These are phyloP conservation scores for Extremus antarcticus DNA, from an alignment of 495 filamentous ascomycete genomes.

Conservation along the genomic window DNA sequence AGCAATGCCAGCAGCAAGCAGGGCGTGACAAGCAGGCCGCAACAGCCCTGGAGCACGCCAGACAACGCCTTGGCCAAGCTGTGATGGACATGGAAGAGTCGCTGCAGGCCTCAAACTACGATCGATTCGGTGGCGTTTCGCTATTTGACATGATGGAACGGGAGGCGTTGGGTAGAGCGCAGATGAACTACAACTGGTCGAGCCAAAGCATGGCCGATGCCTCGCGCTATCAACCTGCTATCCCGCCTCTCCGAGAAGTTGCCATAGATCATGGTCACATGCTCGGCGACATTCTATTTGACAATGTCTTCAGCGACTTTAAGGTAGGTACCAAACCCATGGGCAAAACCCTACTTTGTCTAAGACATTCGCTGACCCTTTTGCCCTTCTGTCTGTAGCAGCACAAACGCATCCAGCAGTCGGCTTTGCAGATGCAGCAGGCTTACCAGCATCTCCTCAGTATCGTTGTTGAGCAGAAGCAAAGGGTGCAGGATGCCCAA, in stretches of 20 bases:
- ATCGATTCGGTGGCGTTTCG: not conserved
- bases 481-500: constrained; percentile 18
- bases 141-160: constrained; percentile 32
- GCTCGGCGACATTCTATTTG: constrained; percentile 37
- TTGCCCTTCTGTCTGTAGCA: too few species aligned
- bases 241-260: constrained; percentile 17
- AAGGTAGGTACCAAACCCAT: too few species aligned
- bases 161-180: constrained; percentile 31
- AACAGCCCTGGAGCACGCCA: constrained; percentile 16
- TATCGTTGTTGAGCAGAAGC: constrained; percentile 16
- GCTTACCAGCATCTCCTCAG: constrained; percentile 20
- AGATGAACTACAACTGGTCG: constrained; percentile 26
- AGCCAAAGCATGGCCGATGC: constrained; percentile 30
- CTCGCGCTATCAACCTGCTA: constrained; percentile 21
- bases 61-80: constrained; percentile 5
- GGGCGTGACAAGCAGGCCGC: constrained; percentile 24
- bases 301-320: constrained; percentile 40
- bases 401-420: constrained; percentile 37
- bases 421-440: constrained; percentile 22
- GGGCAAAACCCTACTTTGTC: too few species aligned
- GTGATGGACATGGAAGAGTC: not conserved
- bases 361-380: too few species aligned
- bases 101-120: not conserved
- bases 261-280: constrained; percentile 31
- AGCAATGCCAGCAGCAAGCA: constrained; percentile 17